Evolutionary conservation across 306 rosid genomes (phyloP).

Genomic region (Cucurbita pepo): DNA sequence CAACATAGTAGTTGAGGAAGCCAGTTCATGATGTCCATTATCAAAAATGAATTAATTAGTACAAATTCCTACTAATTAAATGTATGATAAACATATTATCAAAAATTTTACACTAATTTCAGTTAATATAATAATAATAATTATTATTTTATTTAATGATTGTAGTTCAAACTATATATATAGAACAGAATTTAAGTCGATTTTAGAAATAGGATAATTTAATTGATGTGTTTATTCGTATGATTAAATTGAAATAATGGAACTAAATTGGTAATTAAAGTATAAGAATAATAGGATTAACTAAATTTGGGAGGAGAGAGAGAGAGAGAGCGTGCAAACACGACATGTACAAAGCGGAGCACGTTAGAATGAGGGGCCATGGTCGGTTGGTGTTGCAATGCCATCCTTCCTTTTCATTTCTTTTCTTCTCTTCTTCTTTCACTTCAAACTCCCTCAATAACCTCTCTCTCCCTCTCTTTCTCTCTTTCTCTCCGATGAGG

Average conservation of each 20-base stretch:
- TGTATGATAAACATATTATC: no score
- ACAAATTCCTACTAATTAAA: no score
- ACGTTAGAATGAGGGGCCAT: conserved; percentile 35
- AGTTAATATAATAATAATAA: no score
- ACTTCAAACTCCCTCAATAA: background rate
- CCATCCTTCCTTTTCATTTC: background rate
- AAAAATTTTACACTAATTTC: no score
- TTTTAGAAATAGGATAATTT: no score
- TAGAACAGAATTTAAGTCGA: no score
- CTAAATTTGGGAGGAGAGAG: conserved; percentile 6
- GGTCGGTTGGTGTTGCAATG: conserved; percentile 33
- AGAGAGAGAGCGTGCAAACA: conserved; percentile 72
- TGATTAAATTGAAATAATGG: no score
- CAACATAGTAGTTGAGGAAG: background rate
- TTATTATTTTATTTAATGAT: no score
- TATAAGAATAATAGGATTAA: background rate
- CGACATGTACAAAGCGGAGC: conserved; percentile 60
- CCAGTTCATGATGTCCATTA: background rate
- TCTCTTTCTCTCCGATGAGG: conserved; percentile 39
- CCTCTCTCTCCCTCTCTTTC: background rate
- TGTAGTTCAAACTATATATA: no score
- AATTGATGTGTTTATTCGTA: no score
- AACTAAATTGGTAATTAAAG: background rate
- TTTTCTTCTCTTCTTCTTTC: background rate
- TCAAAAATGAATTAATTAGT: background rate